A percentile compares a stretch with the other conserved stretches of the same genome.
Evolutionary conservation across 2,329 filamentous ascomycete genomes (phyloP).

Genomic region (Elsinoe batatas): DNA sequence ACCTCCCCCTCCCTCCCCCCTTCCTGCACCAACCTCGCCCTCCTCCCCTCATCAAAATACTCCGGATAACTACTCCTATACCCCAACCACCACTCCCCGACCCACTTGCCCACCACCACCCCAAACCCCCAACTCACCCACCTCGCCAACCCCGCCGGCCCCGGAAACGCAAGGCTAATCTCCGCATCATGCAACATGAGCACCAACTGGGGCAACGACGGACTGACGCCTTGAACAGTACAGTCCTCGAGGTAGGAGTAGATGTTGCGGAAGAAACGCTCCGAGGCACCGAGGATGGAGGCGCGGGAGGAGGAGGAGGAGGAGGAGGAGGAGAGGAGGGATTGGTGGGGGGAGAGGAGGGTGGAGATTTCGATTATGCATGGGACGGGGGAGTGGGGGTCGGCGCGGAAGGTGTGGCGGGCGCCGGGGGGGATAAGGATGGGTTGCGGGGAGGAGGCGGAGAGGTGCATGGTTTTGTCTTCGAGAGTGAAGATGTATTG

Average conservation of each 20-base stretch:
- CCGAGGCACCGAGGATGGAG: constrained; percentile 19
- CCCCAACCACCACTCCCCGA: constrained; percentile 14
- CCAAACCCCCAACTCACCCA: constrained; percentile 20
- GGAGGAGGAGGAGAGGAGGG: constrained; percentile 15
- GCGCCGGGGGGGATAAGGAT: constrained; percentile 19
- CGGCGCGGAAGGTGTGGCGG: constrained; percentile 23
- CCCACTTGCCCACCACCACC: constrained; percentile 21
- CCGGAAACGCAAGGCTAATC: constrained; percentile 22
- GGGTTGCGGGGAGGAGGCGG: constrained; percentile 21
- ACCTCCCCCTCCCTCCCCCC: not conserved
- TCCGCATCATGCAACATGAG: constrained; percentile 23
- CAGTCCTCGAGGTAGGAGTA: constrained; percentile 25
- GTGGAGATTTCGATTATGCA: constrained; percentile 23
- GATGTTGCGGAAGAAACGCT: constrained; percentile 24
- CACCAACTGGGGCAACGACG: constrained; percentile 22
- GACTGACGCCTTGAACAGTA: constrained; percentile 18
- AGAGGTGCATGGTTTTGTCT: constrained; percentile 19
- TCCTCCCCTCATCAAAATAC: constrained; percentile 15
- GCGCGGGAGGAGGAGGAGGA: constrained; percentile 13
- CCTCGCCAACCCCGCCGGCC: constrained; percentile 20
- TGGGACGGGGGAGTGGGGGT: constrained; percentile 19
- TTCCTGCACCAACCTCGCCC: constrained; percentile 1
- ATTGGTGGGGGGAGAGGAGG: constrained; percentile 13
- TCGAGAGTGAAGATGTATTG: constrained; percentile 25
- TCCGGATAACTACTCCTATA: constrained; percentile 15